Evolutionary conservation across 192 early-diverging fungal species (phyloP), one percentile per base, ranked within the genome.

Genomic region (Globomyces pollinis-pini): DNA sequence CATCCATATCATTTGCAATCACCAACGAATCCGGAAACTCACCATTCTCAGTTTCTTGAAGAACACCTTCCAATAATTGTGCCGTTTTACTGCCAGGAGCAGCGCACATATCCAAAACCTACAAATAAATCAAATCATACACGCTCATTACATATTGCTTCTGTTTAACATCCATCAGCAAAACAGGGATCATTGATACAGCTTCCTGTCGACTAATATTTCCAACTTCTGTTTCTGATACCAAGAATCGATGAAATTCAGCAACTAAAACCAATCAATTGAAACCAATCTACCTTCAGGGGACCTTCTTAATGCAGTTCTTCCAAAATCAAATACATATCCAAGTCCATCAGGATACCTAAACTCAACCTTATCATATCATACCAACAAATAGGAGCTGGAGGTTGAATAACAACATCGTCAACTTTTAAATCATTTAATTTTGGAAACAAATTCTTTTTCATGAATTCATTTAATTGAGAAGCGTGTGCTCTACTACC

Each of bases 1-100:
- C 86, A 63, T 97, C 90, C 3, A 90, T 80, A 65, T 99, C 96
- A 63, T 99, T 99, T 26, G 96, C 96, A 53, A 99, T 74, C n/a
- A 97, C 86, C 35, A 99, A 59, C 15, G 94, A 94, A 59, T 65
- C 20, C 26, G 73, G 65, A 33, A 68, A 64, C 0, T 42, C 57
- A n/a, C n/a, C n/a, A n/a, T n/a, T n/a, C 12, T 43, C 18, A 31
- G 76, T 70, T 26, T 70, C 55, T 6, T 64, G 60, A 32, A 74
- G 70, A 5, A 83, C 21, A 4, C 70, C 72, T 57, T 83, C 80
- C 15, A 80, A 38, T 11, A 83, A 38, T 79, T 97, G 96, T 26
- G 90, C 91, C 18, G 96, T 96, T 72, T 99, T 99, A 61, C 90
- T 92, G 61, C 96, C 96, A 24, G 96, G 96, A 33, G 96, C 93